Evolutionary conservation across 2,329 filamentous ascomycete species (phyloP).

Genomic region (Coniella vitis): DNA sequence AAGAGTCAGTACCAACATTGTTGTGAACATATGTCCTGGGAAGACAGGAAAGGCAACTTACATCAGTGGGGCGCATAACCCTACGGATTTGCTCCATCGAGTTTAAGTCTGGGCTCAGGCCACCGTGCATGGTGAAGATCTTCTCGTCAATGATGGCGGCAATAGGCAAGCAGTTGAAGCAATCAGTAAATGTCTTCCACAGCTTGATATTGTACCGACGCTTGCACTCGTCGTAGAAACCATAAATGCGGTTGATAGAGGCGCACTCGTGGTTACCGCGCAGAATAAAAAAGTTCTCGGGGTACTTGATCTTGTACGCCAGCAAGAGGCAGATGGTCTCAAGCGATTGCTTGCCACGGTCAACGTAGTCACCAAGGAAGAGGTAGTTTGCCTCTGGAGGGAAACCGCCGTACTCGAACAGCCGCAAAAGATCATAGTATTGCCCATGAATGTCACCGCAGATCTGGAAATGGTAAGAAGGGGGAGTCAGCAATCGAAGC

Average conservation of each 20-base stretch:
- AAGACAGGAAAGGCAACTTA: slow-evolving; percentile 49
- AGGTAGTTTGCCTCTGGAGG: slow-evolving; percentile 98
- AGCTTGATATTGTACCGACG: slow-evolving; percentile 98
- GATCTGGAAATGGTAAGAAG: slow-evolving; percentile 54
- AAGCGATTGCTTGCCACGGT: slow-evolving; percentile 97
- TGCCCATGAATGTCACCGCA: slow-evolving; percentile 99
- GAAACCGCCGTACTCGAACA: slow-evolving; percentile 98
- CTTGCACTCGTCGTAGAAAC: slow-evolving; percentile 99
- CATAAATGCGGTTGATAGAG: slow-evolving; percentile 97
- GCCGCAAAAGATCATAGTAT: slow-evolving; percentile 93
- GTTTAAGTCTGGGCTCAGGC: slow-evolving; percentile 92
- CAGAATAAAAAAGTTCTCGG: slow-evolving; percentile 98
- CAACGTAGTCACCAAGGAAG: slow-evolving; percentile 98
- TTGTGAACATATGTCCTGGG: no score
- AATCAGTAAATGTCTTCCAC: slow-evolving; percentile 99
- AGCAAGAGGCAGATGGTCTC: slow-evolving; percentile 97
- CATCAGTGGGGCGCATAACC: slow-evolving; percentile 97
- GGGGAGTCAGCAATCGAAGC: slow-evolving; percentile 4
- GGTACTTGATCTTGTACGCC: slow-evolving; percentile 99
- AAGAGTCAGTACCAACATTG: slow-evolving; percentile 5
- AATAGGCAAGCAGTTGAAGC: slow-evolving; percentile 98
- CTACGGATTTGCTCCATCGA: slow-evolving; percentile 99
- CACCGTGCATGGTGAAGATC: slow-evolving; percentile 99
- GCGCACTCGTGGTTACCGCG: slow-evolving; percentile 99
- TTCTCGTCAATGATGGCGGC: slow-evolving; percentile 99